Percentiles rank a stretch among this genome's conserved stretches.
Evolutionary conservation across 2,329 filamentous ascomycete genomes (phyloP).

Genomic region (Fusarium abutilonis): DNA sequence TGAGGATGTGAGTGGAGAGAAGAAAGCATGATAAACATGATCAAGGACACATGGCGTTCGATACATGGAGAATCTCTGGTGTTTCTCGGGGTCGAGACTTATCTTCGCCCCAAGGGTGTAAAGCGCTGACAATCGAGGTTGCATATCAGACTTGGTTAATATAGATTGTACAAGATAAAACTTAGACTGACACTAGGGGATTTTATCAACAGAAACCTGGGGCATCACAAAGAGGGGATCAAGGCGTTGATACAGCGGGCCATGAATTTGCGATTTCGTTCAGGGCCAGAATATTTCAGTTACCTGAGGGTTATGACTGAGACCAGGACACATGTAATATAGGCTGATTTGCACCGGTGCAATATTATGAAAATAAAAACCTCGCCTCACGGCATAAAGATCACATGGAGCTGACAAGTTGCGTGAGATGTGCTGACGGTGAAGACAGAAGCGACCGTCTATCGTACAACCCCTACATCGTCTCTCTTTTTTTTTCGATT

Average conservation of each 20-base stretch:
- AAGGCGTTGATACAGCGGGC: neutral
- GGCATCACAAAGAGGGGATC: too few relatives aligned
- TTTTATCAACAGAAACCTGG: too few relatives aligned
- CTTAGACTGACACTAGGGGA: neutral
- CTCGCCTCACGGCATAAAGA: neutral
- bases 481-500: neutral
- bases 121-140: neutral
- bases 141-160: neutral
- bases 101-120: neutral
- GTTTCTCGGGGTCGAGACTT: neutral
- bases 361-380: too few relatives aligned
- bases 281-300: neutral
- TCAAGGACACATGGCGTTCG: constrained; percentile 1
- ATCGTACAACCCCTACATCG: neutral
- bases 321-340: too few relatives aligned
- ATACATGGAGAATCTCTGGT: neutral
- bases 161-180: constrained; percentile 11
- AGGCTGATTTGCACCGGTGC: too few relatives aligned
- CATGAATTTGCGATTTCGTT: neutral
- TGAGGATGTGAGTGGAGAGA: constrained; percentile 33
- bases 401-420: constrained; percentile 1
- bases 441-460: neutral
- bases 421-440: constrained; percentile 2
- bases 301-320: neutral
- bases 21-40: constrained; percentile 21